Evolutionary conservation across 768 basidiomycete genomes (phyloP).

Genomic region (Russula lepida): DNA sequence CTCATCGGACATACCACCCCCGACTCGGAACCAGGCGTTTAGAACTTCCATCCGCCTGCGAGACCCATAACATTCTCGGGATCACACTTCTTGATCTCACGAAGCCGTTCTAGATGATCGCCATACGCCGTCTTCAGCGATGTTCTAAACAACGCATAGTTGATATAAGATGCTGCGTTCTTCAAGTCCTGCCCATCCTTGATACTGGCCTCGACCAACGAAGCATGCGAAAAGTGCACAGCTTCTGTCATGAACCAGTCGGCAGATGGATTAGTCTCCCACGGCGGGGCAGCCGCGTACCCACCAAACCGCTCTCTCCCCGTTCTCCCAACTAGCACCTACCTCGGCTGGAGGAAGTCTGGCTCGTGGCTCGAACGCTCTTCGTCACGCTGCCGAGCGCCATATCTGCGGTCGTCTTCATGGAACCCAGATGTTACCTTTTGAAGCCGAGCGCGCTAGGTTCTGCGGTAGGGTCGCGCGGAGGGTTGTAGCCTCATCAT

Average conservation of each 20-base stretch:
- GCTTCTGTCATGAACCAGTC: slow-evolving; percentile 27
- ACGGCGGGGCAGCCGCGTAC: slow-evolving; percentile 15
- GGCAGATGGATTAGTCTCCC: slow-evolving; percentile 21
- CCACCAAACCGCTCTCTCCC: slow-evolving; percentile 17
- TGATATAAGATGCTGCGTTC: slow-evolving; percentile 43
- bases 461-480: too few relatives aligned
- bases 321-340: slow-evolving; percentile 36
- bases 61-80: slow-evolving; percentile 55
- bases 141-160: slow-evolving; percentile 51
- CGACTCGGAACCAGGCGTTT: background rate
- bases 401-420: too few relatives aligned
- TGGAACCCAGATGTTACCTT: too few relatives aligned
- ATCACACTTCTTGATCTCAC: slow-evolving; percentile 39
- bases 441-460: slow-evolving; percentile 38
- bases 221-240: background rate
- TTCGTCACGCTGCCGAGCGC: too few relatives aligned
- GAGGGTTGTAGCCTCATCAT: too few relatives aligned
- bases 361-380: too few relatives aligned
- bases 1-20: too few relatives aligned
- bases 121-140: slow-evolving; percentile 46
- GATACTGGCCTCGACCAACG: slow-evolving; percentile 37
- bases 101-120: slow-evolving; percentile 35
- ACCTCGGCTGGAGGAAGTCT: too few relatives aligned
- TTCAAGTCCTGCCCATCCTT: slow-evolving; percentile 34
- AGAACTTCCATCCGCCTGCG: slow-evolving; percentile 53